These are phyloP conservation scores for Fusarium sp. DNA, from an alignment of 2,329 filamentous ascomycete species.

Conservation along the genomic window DNA sequence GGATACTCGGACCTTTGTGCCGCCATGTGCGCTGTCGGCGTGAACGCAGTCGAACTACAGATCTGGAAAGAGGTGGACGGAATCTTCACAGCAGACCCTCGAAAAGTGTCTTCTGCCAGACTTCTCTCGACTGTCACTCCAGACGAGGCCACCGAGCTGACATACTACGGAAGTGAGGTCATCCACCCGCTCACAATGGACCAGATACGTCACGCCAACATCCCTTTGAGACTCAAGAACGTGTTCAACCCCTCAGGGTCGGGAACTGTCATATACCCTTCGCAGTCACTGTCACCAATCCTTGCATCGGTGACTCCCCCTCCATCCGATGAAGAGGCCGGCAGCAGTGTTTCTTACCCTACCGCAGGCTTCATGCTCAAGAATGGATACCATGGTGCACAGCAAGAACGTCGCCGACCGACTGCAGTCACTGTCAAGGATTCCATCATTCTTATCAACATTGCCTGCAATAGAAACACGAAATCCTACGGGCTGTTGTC, in stretches of 20 bases:
- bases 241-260: background rate
- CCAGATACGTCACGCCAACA: background rate
- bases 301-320: background rate
- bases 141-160: constrained; percentile 10
- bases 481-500: background rate
- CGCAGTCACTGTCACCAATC: background rate
- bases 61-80: constrained; percentile 22
- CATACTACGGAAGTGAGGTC: constrained; percentile 10
- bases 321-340: background rate
- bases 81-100: constrained; percentile 13
- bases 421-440: background rate
- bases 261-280: background rate
- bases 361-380: background rate
- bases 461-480: background rate
- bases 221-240: background rate
- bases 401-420: background rate
- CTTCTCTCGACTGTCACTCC: constrained; percentile 2
- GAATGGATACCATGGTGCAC: background rate
- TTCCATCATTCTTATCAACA: background rate
- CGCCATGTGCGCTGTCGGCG: constrained; percentile 11
- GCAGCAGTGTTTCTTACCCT: background rate
- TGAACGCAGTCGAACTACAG: constrained; percentile 3
- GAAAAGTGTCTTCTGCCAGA: constrained; percentile 6
- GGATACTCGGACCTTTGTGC: constrained; percentile 15
- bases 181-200: constrained; percentile 2